phyloP scores from a whole-genome alignment of 345 rosid species.

The Abelmoschus esculentus region DNA sequence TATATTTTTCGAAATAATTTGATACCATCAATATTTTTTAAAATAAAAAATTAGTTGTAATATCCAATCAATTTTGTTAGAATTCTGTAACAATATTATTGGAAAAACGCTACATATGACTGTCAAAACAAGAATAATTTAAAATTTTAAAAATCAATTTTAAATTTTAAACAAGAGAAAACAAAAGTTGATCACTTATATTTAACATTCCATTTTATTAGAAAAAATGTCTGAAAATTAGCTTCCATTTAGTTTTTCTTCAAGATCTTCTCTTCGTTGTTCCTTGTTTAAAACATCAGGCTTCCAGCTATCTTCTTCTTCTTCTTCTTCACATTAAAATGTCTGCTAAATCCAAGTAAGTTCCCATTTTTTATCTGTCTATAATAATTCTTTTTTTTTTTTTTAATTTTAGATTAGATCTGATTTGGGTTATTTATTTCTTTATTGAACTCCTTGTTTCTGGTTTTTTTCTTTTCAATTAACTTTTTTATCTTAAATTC shows the following conservation, averaged over 20 bases:
- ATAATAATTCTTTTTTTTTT: no score
- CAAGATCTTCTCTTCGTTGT: constrained; percentile 11
- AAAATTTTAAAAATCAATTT: no score
- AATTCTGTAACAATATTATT: no score
- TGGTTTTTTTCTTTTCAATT: background rate
- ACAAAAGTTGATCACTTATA: background rate
- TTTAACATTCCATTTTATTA: background rate
- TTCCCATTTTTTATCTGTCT: background rate
- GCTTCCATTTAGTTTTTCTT: constrained; percentile 7
- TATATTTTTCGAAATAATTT: no score
- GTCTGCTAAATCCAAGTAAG: constrained; percentile 66
- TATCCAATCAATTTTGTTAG: no score
- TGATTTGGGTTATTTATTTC: constrained; percentile 13
- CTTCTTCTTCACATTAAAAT: constrained; percentile 18
- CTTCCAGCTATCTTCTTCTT: background rate
- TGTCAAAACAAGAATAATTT: no score
- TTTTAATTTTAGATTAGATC: constrained; percentile 23
- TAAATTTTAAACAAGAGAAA: background rate
- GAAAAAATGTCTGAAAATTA: constrained; percentile 29
- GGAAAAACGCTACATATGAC: no score
- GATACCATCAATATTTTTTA: no score
- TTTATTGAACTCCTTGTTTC: background rate
- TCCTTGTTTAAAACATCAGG: constrained; percentile 4
- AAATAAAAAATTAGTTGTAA: no score
- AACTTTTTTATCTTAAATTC: constrained; percentile 4